phyloP scores from a whole-genome alignment of 192 early-diverging fungal species.

The Linnemannia elongata region DNA sequence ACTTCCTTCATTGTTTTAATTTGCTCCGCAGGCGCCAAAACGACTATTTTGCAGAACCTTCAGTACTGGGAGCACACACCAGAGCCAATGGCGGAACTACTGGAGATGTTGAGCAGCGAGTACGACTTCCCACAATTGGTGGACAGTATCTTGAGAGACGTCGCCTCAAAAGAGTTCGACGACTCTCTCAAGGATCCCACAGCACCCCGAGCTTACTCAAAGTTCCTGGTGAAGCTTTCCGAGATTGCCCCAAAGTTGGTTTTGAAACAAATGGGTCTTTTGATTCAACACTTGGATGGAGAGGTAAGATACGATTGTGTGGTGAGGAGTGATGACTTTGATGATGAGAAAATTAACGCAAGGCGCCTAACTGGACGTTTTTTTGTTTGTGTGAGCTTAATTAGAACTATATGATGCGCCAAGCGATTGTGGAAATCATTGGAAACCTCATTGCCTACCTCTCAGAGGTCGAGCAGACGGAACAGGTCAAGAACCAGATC shows the following conservation, averaged over 20 bases:
- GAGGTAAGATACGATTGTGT: slow-evolving; percentile 67
- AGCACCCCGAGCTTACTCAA: slow-evolving; percentile 85
- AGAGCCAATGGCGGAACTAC: slow-evolving; percentile 85
- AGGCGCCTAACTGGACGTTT: background rate
- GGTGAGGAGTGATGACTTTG: background rate
- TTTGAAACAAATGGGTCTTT: slow-evolving; percentile 89
- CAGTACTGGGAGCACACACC: slow-evolving; percentile 89
- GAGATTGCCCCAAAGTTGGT: slow-evolving; percentile 86
- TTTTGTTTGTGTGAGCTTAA: background rate
- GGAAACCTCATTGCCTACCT: slow-evolving; percentile 87
- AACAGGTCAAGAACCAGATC: slow-evolving; percentile 78
- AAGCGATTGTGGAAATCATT: slow-evolving; percentile 90
- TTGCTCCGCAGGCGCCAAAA: slow-evolving; percentile 68
- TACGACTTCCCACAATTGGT: slow-evolving; percentile 77
- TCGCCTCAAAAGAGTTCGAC: slow-evolving; percentile 62
- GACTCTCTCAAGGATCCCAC: slow-evolving; percentile 77
- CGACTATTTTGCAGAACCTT: slow-evolving; percentile 84
- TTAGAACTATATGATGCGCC: slow-evolving; percentile 88
- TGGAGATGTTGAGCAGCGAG: slow-evolving; percentile 71
- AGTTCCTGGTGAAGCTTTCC: slow-evolving; percentile 87
- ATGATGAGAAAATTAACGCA: background rate
- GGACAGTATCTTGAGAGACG: slow-evolving; percentile 80
- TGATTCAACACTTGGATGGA: slow-evolving; percentile 90
- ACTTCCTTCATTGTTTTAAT: background rate
- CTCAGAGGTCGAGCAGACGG: slow-evolving; percentile 77